phyloP scores from a whole-genome alignment of 352 stramenopile genomes.

The Thraustochytrium striatum region DNA sequence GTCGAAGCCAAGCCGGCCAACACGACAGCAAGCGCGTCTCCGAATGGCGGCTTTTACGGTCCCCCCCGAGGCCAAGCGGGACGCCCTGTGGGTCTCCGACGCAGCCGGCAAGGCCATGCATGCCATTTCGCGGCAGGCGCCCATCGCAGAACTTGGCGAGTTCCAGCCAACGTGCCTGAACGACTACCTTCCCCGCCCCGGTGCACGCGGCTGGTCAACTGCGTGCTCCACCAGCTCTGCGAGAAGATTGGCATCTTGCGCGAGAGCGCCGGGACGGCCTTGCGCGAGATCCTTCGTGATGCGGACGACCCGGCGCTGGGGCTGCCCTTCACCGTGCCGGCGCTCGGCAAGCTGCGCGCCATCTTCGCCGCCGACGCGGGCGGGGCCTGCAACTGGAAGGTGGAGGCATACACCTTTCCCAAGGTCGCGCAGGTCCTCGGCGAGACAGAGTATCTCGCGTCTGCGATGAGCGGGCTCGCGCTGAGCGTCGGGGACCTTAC shows the following conservation, averaged over 20 bases:
- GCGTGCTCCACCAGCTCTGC: conserved; percentile 86
- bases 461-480: conserved; percentile 27
- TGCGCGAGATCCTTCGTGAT: conserved; percentile 74
- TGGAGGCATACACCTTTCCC: conserved; percentile 69
- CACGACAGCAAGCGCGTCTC: background rate
- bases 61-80: too few relatives aligned
- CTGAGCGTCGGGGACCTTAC: conserved; percentile 33
- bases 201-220: conserved; percentile 61
- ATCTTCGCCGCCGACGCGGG: conserved; percentile 68
- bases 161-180: too few relatives aligned
- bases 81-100: too few relatives aligned
- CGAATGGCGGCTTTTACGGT: too few relatives aligned
- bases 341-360: conserved; percentile 67
- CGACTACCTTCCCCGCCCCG: conserved; percentile 41
- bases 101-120: too few relatives aligned
- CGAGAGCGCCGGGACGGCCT: conserved; percentile 72
- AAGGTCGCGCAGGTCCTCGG: conserved; percentile 65
- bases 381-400: conserved; percentile 60
- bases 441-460: conserved; percentile 51
- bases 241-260: conserved; percentile 93
- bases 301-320: conserved; percentile 63
- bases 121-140: too few relatives aligned
- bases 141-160: too few relatives aligned
- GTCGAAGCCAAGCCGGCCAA: background rate
- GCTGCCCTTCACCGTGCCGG: conserved; percentile 69